Base-by-base conservation (phyloP, 805 yeast genomes). In the Kuraishia ogatae region DNA sequence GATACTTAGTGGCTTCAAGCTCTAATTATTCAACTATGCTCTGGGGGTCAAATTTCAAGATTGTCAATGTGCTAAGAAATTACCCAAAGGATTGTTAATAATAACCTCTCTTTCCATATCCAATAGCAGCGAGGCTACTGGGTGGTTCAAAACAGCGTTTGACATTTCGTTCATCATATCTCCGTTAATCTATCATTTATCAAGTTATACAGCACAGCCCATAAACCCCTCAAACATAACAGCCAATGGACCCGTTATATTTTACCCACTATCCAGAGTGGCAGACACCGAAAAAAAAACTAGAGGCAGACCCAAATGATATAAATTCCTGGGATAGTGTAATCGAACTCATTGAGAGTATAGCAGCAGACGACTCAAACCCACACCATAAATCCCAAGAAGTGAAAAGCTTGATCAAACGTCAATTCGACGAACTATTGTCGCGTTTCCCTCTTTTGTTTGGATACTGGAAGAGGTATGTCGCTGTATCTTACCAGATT, bases 401-500 rank as follows among this genome's bases (percentile, higher is more conserved):
- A n/a, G 50, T 68, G 35, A 60, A 58, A 48, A 23, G 17, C 0
- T 35, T 62, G 5, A 55, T 70, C 1, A 59, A 55, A 24, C 20
- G 54, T 1, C 73, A 77, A 20, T 74, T 78, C 54, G 68, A 69
- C 20, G 70, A 69, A 26, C 63, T 85, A 2, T 64, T 87, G n/a
- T 56, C 67, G 0, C 68, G 78, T 53, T 86, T 77, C 59, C 94
- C 94, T 0, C 73, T 79, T 54, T 68, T 83, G 20, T 71, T 75
- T n/a, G 78, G 74, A 8, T 79, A 80, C 61, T 87, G 94, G 94
- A 82, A 81, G 63, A 74, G 76, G 54, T 85, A 75, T 63, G 78
- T 78, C 56, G 73, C 83, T 0, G 63, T 85, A 1, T 80, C 77
- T 55, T 82, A 78, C 58, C 82, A 84, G 58, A 56, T 84, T 47